Base-by-base conservation (phyloP, 2,329 filamentous ascomycete species). In the Rutstroemia sp. region DNA sequence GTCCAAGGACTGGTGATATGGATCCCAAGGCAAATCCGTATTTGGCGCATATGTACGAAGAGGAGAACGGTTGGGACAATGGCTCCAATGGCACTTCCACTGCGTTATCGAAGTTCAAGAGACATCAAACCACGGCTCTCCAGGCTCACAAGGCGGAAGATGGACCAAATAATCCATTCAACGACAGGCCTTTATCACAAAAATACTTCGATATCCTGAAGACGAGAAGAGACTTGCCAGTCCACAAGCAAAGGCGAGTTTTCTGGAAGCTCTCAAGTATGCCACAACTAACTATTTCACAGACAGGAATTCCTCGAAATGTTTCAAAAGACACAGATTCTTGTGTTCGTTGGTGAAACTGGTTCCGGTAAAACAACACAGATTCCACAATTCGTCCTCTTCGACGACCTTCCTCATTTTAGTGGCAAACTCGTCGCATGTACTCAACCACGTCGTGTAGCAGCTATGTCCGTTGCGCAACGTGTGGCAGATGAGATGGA, bases 331-430 rank as follows among this genome's bases (percentile, higher is more conserved):
- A 89, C 86, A 23, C 94, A 99, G 74, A 96, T 99, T 64, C 84
- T 99, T 59, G 94, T 99, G 67, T 96, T 99, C 68, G 94, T 99
- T 62, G 94, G 94, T 76, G 94, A 99, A 78, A 99, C 94, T 8
- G 94, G 95, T 83, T 99, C 94, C 63, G 94, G 94, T 76, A 99
- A 99, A 78, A 99, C 94, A 4, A 99, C 94, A 0, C 94, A 99
- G 77, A 97, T 99, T 60, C 94, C 94, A 2, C 94, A 99, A 72
- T 99, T 96, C 72, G 92, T 99, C 63, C 83, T 99, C 42, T 97
- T 88, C 78, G 94, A 99, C 74, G 94, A 99, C 73, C 81, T 96
- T 34, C 92, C 94, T 25, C 89, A 97, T 67, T 77, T 84, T 61
- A 84, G 86, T 64, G 81, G 84, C 70, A 96, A 96, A 77, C 86